A percentile compares a stretch with the other conserved stretches of the same genome.
Conservation (phyloP, 2,329 filamentous ascomycete species). For the Epichloe sp. region DNA sequence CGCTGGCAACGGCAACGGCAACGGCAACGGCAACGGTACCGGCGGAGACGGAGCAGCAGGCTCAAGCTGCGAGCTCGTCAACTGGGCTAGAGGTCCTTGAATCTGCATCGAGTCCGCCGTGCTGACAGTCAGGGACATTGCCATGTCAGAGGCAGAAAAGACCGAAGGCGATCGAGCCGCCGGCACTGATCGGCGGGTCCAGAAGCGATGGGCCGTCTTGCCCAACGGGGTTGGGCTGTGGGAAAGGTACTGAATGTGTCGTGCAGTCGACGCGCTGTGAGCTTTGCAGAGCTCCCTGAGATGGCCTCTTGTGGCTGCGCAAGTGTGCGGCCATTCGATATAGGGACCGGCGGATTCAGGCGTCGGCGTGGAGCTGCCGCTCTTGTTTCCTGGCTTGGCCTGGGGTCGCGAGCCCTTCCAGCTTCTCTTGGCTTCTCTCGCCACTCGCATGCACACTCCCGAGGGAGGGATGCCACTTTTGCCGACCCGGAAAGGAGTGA, state of each 20-base stretch:
- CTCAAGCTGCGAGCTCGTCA: conserved; percentile 31
- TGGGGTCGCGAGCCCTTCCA: conserved; percentile 48
- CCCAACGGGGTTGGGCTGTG: conserved; percentile 44
- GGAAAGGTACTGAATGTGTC: conserved; percentile 33
- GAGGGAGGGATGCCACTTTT: conserved; percentile 53
- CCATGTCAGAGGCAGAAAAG: conserved; percentile 50
- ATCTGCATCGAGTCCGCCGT: conserved; percentile 54
- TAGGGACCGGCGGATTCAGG: conserved; percentile 33
- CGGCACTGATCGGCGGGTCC: conserved; percentile 35
- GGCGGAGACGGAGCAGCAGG: not conserved
- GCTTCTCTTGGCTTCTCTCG: conserved; percentile 51
- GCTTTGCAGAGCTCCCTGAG: conserved; percentile 49
- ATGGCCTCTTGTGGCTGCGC: conserved; percentile 47
- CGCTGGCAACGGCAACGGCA: not conserved
- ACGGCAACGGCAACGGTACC: not conserved
- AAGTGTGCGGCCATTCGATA: conserved; percentile 51
- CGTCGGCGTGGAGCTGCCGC: conserved; percentile 43
- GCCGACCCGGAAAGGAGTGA: conserved; percentile 51
- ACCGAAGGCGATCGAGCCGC: conserved; percentile 32
- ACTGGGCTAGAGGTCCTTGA: conserved; percentile 45
- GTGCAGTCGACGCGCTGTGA: conserved; percentile 33
- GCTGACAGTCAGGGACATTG: conserved; percentile 47
- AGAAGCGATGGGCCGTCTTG: conserved; percentile 34
- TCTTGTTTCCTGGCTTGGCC: conserved; percentile 24
- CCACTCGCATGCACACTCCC: conserved; percentile 51